Conservation (phyloP, 148 eudicot species). For the Arctostaphylos glauca region DNA sequence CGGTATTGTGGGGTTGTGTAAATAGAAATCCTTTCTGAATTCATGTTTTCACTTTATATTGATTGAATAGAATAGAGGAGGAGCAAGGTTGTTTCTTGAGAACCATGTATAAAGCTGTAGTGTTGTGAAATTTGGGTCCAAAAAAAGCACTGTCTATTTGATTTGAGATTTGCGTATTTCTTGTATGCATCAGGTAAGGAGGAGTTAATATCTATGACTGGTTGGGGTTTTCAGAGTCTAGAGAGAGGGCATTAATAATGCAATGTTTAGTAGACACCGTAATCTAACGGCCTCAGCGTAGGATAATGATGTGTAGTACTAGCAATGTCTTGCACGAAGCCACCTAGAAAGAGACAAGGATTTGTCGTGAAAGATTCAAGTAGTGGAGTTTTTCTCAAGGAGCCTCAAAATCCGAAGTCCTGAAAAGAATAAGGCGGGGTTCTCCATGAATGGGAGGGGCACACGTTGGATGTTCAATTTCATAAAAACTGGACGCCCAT, state of each 20-base stretch:
- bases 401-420: too few species aligned
- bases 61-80: not conserved
- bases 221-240: not conserved
- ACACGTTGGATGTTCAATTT: too few species aligned
- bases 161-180: not conserved
- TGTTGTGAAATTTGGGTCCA: not conserved
- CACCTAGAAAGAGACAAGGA: too few species aligned
- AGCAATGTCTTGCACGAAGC: too few species aligned
- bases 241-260: not conserved
- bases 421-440: too few species aligned
- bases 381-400: too few species aligned
- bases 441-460: too few species aligned
- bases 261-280: too few species aligned
- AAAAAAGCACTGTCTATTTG: not conserved
- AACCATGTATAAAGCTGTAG: not conserved
- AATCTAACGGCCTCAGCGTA: too few species aligned
- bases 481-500: too few species aligned
- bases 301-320: too few species aligned
- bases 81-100: not conserved
- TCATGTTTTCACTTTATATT: not conserved
- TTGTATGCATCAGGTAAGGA: not conserved
- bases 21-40: not conserved
- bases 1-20: slow-evolving; percentile 2
- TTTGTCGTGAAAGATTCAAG: too few species aligned
- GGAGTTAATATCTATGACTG: not conserved